These are phyloP conservation scores for Limnomonas spitsbergensis DNA, from an alignment of 139 green algal genomes.

Conservation along the genomic window DNA sequence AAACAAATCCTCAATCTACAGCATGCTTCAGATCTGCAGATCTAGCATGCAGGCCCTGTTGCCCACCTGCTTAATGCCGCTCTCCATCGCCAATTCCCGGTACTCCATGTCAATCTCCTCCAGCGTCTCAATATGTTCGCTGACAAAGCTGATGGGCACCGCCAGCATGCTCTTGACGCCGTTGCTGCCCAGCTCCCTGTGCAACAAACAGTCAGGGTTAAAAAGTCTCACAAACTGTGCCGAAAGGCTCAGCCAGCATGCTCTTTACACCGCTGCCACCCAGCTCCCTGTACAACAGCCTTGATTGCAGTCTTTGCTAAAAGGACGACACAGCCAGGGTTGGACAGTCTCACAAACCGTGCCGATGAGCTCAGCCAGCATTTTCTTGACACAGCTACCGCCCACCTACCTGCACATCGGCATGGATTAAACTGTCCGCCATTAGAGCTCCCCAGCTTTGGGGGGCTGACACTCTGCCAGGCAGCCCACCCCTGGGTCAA, in stretches of 20 bases:
- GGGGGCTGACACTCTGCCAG: no score
- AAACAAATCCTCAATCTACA: no score
- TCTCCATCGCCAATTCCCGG: slow-evolving; percentile 54
- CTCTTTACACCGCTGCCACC: slow-evolving; percentile 63
- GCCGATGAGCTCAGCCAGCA: slow-evolving; percentile 94
- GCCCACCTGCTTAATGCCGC: background rate
- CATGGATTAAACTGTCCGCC: no score
- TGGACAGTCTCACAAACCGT: slow-evolving; percentile 91
- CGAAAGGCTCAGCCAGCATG: slow-evolving; percentile 93
- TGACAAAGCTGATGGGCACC: slow-evolving; percentile 96
- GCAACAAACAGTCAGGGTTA: background rate
- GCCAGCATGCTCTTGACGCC: slow-evolving; percentile 83
- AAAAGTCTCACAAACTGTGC: slow-evolving; percentile 91
- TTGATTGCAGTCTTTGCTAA: no score
- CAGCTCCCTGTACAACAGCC: slow-evolving; percentile 81
- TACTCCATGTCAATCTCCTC: slow-evolving; percentile 99
- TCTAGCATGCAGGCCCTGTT: background rate
- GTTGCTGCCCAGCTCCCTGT: slow-evolving; percentile 66
- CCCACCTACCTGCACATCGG: slow-evolving; percentile 84
- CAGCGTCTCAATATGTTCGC: slow-evolving; percentile 99
- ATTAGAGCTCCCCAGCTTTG: background rate
- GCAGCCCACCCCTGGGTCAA: no score
- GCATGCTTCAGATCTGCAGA: background rate
- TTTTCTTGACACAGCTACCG: slow-evolving; percentile 53
- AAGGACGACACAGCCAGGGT: background rate